Base-by-base conservation (phyloP, 2,329 filamentous ascomycete species). In the Coniochaeta sp. region DNA sequence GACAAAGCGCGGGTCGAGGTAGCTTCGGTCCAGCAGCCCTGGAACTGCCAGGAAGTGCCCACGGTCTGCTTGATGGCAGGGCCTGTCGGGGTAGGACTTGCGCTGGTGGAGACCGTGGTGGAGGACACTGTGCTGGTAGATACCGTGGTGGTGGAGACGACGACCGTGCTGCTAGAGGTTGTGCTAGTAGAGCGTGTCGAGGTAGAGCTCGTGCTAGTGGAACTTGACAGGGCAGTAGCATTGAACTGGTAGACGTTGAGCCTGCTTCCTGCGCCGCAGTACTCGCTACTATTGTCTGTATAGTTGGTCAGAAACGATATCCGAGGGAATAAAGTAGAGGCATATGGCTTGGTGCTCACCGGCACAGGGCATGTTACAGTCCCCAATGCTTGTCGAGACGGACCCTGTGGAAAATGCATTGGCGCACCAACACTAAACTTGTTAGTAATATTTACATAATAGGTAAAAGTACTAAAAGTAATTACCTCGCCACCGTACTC, bases 321-420 rank as follows among this genome's bases (percentile, higher is more conserved):
- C 33, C 33, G 36, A 56, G 17, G 31, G n/a, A n/a, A n/a, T n/a
- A n/a, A n/a, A 22, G 11, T 12, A 14, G 19, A 14, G 19, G 44
- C 17, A 5, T 6, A 22, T 26, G 44, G 12, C 2, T 11, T 8
- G 24, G 44, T 14, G 8, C 44, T 50, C 75, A 62, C 75, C 77
- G 38, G 73, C 75, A 68, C 78, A 79, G 40, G 70, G 58, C 73
- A 76, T 78, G 61, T 66, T 68, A 68, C 77, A 80, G 26, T 73
- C 75, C 50, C 67, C 70, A 11, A 67, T 67, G 9, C 12, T 52
- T 3, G 47, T 31, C 47, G 17, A 9, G 26, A 52, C 47, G n/a
- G 47, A 7, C 31, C 47, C 47, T 1, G 9, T 2, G 22, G 14
- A 3, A 31, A n/a, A 26, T 12, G 47, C 3, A 12, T 58, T 34